These are phyloP conservation scores for Verbena officinalis DNA, from an alignment of 257 asterid genomes.

Conservation along the genomic window DNA sequence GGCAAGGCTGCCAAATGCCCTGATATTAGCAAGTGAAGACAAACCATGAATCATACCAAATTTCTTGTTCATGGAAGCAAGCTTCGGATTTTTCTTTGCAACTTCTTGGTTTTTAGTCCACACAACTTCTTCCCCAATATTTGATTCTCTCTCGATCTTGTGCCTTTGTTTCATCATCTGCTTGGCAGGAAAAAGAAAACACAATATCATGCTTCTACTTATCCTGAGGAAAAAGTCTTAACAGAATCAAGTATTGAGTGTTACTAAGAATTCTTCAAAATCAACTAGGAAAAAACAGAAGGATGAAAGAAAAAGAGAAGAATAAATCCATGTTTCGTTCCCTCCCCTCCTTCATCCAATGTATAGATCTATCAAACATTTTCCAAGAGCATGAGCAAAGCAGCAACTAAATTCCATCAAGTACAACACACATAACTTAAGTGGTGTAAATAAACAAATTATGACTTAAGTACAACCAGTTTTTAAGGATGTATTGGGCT, in stretches of 20 bases:
- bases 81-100: conserved; percentile 87
- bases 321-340: too few relatives aligned
- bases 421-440: not conserved
- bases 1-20: conserved; percentile 90
- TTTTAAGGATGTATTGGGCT: too few relatives aligned
- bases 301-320: too few relatives aligned
- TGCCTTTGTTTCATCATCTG: conserved; percentile 99
- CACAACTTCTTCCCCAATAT: conserved; percentile 93
- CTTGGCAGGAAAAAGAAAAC: conserved; percentile 23
- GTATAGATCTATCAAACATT: not conserved
- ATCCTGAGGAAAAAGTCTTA: not conserved
- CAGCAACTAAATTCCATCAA: not conserved
- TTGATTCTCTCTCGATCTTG: conserved; percentile 85
- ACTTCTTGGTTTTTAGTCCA: conserved; percentile 89
- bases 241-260: not conserved
- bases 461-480: too few relatives aligned
- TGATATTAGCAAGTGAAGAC: conserved; percentile 91
- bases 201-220: conserved; percentile 1
- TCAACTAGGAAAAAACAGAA: too few relatives aligned
- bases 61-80: conserved; percentile 95
- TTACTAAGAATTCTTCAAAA: not conserved
- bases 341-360: not conserved
- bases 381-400: not conserved
- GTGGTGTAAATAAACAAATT: conserved; percentile 7
- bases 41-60: conserved; percentile 98